Conservation (phyloP, 768 basidiomycete species). For the Mycena filopes region DNA sequence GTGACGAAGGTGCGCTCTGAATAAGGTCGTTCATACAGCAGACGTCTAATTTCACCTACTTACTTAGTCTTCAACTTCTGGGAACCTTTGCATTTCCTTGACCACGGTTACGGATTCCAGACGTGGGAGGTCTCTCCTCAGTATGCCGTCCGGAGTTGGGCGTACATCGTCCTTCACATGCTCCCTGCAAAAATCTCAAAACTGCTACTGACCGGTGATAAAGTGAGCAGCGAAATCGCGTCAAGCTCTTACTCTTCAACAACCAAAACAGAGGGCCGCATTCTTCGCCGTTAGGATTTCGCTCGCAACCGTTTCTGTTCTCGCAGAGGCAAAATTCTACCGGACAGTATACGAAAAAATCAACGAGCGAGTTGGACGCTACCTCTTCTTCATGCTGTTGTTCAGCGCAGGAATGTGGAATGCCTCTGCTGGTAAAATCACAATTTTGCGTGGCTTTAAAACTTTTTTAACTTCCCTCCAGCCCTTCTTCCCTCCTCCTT, state of each 20-base stretch:
- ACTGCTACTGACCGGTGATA: slow-evolving; percentile 65
- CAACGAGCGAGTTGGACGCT: slow-evolving; percentile 92
- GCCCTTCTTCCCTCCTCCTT: slow-evolving; percentile 97
- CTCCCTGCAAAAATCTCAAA: slow-evolving; percentile 69
- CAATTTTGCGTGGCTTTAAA: neutral
- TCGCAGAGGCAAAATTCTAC: slow-evolving; percentile 87
- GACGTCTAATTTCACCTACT: slow-evolving; percentile 44
- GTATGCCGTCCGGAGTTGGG: slow-evolving; percentile 95
- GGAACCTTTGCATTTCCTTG: slow-evolving; percentile 96
- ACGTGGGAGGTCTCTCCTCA: slow-evolving; percentile 97
- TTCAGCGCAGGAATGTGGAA: slow-evolving; percentile 97
- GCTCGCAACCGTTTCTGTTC: slow-evolving; percentile 75
- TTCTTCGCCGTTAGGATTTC: slow-evolving; percentile 92
- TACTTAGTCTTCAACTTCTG: slow-evolving; percentile 95
- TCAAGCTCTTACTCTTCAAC: neutral
- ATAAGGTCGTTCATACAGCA: neutral
- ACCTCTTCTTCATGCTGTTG: slow-evolving; percentile 87
- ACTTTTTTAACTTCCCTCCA: slow-evolving; percentile 44
- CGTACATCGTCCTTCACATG: slow-evolving; percentile 88
- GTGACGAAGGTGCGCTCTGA: slow-evolving; percentile 84
- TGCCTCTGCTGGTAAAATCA: slow-evolving; percentile 78
- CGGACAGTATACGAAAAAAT: slow-evolving; percentile 82
- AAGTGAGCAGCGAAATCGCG: slow-evolving; percentile 61
- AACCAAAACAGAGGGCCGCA: slow-evolving; percentile 69
- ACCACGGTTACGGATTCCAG: slow-evolving; percentile 90